A percentile compares a stretch with the other conserved stretches of the same genome.
Evolutionary conservation across 306 rosid species (phyloP).

Genomic region (Trichosanthes truncata): DNA sequence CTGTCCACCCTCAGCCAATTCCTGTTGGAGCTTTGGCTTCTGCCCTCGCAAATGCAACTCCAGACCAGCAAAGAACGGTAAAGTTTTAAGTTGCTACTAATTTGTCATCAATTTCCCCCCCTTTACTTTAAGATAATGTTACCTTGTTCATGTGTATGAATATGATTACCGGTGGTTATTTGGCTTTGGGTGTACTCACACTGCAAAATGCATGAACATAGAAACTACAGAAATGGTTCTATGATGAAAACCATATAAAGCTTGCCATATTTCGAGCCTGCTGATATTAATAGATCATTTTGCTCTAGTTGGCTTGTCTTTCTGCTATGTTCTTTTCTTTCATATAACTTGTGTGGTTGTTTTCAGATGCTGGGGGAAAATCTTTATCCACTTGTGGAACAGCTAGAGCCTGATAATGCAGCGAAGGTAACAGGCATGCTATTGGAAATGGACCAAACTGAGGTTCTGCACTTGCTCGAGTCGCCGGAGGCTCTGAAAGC

Average conservation of each 20-base stretch:
- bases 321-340: not conserved
- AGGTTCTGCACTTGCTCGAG: conserved; percentile 92
- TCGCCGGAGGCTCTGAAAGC: conserved; percentile 96
- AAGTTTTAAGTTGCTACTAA: not conserved
- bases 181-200: not conserved
- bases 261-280: not conserved
- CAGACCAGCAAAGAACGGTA: conserved; percentile 98
- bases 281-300: too few relatives aligned
- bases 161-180: not conserved
- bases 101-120: not conserved
- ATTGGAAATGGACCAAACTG: conserved; percentile 98
- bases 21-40: conserved; percentile 94
- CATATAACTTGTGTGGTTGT: not conserved
- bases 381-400: conserved; percentile 97
- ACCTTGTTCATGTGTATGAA: not conserved
- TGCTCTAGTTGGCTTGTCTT: too few relatives aligned
- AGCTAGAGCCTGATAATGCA: conserved; percentile 88
- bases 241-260: not conserved
- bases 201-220: not conserved
- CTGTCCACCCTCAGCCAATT: conserved; percentile 59
- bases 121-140: not conserved
- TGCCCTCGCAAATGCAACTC: conserved; percentile 84
- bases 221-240: not conserved
- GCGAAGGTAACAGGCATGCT: conserved; percentile 99
- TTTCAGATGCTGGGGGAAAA: conserved; percentile 93